These are phyloP conservation scores for Pyrenochaeta sp. DNA, from an alignment of 2,329 filamentous ascomycete genomes.

Conservation along the genomic window DNA sequence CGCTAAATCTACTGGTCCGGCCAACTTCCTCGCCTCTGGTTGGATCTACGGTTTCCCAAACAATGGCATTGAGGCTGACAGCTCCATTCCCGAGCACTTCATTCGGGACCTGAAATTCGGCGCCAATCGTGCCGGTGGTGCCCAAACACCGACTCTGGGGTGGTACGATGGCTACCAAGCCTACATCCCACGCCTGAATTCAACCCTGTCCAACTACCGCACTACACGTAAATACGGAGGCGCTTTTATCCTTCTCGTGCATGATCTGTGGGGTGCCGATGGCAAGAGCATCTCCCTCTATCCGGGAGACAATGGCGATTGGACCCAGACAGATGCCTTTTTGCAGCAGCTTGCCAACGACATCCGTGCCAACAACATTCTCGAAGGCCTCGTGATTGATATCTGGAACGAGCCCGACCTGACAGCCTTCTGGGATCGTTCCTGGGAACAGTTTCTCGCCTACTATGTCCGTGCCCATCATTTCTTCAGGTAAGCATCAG, in stretches of 20 bases:
- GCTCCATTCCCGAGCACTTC: constrained; percentile 49
- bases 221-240: constrained; percentile 55
- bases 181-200: constrained; percentile 52
- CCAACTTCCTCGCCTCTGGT: constrained; percentile 52
- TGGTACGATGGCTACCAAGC: constrained; percentile 46
- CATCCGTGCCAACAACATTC: constrained; percentile 49
- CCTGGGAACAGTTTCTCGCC: constrained; percentile 50
- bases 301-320: constrained; percentile 62
- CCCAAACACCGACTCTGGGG: constrained; percentile 50
- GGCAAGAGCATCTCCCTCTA: constrained; percentile 52
- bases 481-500: constrained; percentile 44
- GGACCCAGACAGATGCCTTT: constrained; percentile 56
- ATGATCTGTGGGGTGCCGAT: constrained; percentile 61
- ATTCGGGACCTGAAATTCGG: constrained; percentile 51
- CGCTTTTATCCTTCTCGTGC: constrained; percentile 56
- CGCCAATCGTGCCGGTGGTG: constrained; percentile 53
- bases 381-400: constrained; percentile 55
- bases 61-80: constrained; percentile 40
- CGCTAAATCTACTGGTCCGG: constrained; percentile 29
- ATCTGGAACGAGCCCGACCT: constrained; percentile 65
- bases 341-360: constrained; percentile 51
- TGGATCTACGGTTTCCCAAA: constrained; percentile 56
- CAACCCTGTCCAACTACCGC: constrained; percentile 56
- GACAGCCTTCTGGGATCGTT: constrained; percentile 49
- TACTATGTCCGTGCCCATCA: constrained; percentile 52